Evolutionary conservation across 805 yeast genomes (phyloP), one percentile per base, ranked within the genome.

Genomic region (Kluyveromyces wickerhamii): DNA sequence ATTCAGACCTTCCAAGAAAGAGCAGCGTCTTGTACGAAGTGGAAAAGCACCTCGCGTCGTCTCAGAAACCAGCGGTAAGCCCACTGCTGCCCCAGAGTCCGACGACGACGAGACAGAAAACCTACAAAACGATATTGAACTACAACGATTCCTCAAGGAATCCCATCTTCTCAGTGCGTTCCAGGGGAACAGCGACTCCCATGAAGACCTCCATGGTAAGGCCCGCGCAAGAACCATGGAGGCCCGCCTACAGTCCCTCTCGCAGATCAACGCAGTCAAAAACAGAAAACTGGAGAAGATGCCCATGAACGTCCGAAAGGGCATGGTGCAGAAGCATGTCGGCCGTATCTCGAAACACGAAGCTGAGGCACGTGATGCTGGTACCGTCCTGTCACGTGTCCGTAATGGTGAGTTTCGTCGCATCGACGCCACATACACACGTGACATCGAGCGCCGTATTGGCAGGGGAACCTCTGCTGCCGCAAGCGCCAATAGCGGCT

Each of bases 281-380:
- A 34, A 30, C 3, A 38, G 34, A 17, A 72, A 62, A 35, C 57
- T 79, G 22, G 92, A 83, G 45, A 82, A 77, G 34, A 84, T 86
- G 74, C 95, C 97, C 14, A 88, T 92, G 87, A 57, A 72, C 13
- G 75, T 86, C 66, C 71, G 96, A 37, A 83, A 82, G 51, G 95
- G 95, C 2, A 81, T 88, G 79, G 64, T 84, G 17, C 60, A 66
- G 22, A 69, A 77, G 29, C 71, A 78, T 29, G 59, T 69, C 22
- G 54, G 61, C 14, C 71, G 75, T 43, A 71, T 74, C 13, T 53
- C 62, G 16, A 71, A 71, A 47, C 74, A 67, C 49, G 94, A 84
- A 54, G 63, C 68, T 34, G 87, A 84, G 33, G 96, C 98, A 6
- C 71, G 66, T 41, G 89, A 89, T 13, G 94, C 94, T 4, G 97